Conservation (phyloP, 805 yeast species). For the Ogataea nakhonphanomensis region DNA sequence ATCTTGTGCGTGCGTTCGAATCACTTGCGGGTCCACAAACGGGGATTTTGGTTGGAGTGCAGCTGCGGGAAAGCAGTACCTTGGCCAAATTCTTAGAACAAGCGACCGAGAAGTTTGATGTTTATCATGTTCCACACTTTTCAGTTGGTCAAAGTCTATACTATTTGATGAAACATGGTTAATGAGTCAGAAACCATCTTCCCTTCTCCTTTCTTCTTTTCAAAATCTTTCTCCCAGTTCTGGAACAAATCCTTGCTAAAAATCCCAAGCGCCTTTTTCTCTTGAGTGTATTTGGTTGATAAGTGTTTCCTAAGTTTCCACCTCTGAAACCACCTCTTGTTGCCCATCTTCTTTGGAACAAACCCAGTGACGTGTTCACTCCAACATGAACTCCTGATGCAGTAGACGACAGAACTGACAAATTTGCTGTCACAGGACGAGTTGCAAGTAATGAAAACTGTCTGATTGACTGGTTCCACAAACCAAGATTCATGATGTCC, state of each 20-base stretch:
- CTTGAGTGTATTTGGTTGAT: conserved; percentile 87
- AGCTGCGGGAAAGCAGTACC: conserved; percentile 51
- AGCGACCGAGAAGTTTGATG: conserved; percentile 31
- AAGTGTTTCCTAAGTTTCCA: conserved; percentile 91
- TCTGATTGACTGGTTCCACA: conserved; percentile 12
- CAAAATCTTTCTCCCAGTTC: conserved; percentile 74
- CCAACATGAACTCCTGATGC: conserved; percentile 14
- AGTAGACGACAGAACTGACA: conserved; percentile 3
- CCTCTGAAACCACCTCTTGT: conserved; percentile 66
- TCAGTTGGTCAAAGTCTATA: conserved; percentile 46
- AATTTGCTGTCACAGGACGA: conserved; percentile 1
- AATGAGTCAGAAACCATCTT: conserved; percentile 89
- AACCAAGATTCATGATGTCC: conserved; percentile 6
- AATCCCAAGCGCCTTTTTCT: conserved; percentile 91
- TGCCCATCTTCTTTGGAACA: conserved; percentile 32
- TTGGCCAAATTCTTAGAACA: conserved; percentile 43
- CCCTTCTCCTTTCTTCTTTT: conserved; percentile 82
- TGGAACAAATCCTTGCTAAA: conserved; percentile 73
- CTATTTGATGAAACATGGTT: conserved; percentile 27
- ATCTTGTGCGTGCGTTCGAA: conserved; percentile 43
- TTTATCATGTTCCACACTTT: conserved; percentile 37
- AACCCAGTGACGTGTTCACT: conserved; percentile 18
- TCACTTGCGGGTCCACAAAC: conserved; percentile 34
- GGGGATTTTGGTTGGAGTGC: conserved; percentile 45
- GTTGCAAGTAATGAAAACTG: conserved; percentile 10